phyloP scores from a whole-genome alignment of 257 asterid genomes.

The Solanum medicagineum region DNA sequence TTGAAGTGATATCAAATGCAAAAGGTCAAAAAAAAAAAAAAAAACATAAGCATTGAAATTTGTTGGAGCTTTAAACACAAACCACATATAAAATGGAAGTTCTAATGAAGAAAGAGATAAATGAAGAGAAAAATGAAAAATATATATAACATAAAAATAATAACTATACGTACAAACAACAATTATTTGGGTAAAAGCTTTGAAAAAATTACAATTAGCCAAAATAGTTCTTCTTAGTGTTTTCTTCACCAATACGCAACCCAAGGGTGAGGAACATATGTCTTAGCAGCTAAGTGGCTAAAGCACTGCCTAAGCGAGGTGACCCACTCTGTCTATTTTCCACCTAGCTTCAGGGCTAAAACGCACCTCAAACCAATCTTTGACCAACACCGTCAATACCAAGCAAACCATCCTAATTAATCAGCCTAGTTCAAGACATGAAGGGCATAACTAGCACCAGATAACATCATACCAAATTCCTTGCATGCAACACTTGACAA shows the following conservation, averaged over 20 bases:
- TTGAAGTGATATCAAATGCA: background rate
- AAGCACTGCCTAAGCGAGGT: background rate
- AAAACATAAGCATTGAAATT: background rate
- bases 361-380: background rate
- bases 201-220: background rate
- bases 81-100: background rate
- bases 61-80: background rate
- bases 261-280: background rate
- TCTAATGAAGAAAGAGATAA: background rate
- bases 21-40: background rate
- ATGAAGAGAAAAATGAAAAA: background rate
- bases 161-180: background rate
- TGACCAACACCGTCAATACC: background rate
- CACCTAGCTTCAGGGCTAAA: background rate
- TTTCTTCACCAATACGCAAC: background rate
- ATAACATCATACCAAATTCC: background rate
- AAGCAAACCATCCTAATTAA: background rate
- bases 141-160: background rate
- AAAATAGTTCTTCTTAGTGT: background rate
- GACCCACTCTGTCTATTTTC: background rate
- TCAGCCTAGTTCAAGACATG: background rate
- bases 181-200: background rate
- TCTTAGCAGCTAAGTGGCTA: background rate
- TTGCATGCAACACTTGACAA: background rate
- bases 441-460: background rate